These are phyloP conservation scores for Tetracladium maxilliforme DNA, from an alignment of 2,329 filamentous ascomycete species.

Conservation along the genomic window DNA sequence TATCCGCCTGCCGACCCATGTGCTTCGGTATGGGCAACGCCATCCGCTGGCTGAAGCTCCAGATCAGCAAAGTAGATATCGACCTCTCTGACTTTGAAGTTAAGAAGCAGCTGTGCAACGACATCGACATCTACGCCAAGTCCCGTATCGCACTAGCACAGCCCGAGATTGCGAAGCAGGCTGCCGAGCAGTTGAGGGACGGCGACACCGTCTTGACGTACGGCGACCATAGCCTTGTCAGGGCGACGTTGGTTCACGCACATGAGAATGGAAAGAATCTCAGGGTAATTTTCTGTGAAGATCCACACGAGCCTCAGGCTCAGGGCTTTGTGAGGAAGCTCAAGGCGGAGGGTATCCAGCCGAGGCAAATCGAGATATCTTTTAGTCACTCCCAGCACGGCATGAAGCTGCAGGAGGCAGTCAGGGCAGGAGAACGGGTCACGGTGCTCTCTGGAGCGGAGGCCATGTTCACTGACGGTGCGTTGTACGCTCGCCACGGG, in stretches of 20 bases:
- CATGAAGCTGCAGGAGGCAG: constrained; percentile 51
- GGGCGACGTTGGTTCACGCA: constrained; percentile 65
- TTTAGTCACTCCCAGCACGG: constrained; percentile 63
- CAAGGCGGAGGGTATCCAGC: no score
- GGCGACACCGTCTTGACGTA: constrained; percentile 79
- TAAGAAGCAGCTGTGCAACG: constrained; percentile 62
- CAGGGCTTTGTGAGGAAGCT: no score
- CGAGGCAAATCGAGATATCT: constrained; percentile 53
- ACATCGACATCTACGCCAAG: constrained; percentile 79
- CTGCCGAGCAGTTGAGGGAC: constrained; percentile 59
- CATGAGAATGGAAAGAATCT: constrained; percentile 59
- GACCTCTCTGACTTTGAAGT: constrained; percentile 69
- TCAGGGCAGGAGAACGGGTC: constrained; percentile 25
- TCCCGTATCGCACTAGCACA: constrained; percentile 83
- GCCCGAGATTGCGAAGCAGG: constrained; percentile 67
- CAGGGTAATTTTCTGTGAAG: constrained; percentile 73
- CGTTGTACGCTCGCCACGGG: constrained; percentile 75
- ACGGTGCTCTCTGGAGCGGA: constrained; percentile 78
- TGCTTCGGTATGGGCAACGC: constrained; percentile 96
- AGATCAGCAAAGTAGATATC: constrained; percentile 82
- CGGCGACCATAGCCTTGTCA: constrained; percentile 73
- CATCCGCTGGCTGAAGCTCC: constrained; percentile 85
- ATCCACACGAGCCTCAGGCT: no score
- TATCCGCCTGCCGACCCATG: constrained; percentile 87
- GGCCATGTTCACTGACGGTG: constrained; percentile 89